A percentile compares a stretch with the other conserved stretches of the same genome.
Conservation (phyloP, 2,329 filamentous ascomycete genomes). For the Orbilia blumenaviensis region DNA sequence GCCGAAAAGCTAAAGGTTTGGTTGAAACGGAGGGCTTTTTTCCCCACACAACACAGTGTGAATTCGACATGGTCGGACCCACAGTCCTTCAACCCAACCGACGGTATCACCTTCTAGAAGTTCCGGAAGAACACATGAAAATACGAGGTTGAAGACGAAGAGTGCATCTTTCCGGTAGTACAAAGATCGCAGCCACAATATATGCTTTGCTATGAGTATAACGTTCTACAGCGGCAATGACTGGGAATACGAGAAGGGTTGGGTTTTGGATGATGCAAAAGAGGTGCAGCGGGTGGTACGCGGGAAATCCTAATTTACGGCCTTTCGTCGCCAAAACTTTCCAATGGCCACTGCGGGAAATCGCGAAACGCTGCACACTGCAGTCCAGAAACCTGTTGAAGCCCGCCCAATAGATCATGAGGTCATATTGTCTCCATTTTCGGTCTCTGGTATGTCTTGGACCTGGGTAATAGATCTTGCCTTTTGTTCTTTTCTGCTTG, state of each 20-base stretch:
- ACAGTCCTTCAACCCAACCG: neutral
- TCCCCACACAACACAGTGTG: constrained; percentile 16
- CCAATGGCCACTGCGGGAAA: constrained; percentile 19
- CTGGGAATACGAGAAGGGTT: too few relatives aligned
- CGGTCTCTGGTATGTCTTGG: neutral
- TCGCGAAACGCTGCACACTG: constrained; percentile 31
- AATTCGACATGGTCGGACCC: constrained; percentile 15
- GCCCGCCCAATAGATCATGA: neutral
- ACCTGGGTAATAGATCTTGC: neutral
- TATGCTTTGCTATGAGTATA: too few relatives aligned
- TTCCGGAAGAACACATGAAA: constrained; percentile 17
- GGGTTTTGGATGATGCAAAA: neutral
- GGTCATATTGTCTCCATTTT: neutral
- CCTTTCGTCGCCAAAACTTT: constrained; percentile 19
- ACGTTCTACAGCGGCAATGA: too few relatives aligned
- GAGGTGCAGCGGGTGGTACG: neutral
- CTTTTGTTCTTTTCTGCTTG: neutral
- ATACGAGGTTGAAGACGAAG: constrained; percentile 8
- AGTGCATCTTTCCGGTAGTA: constrained; percentile 4
- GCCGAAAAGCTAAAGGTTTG: neutral
- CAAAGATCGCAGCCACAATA: neutral
- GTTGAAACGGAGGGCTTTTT: neutral
- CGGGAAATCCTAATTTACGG: too few relatives aligned
- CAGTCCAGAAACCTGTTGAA: constrained; percentile 8
- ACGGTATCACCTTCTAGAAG: constrained; percentile 40